Conservation (phyloP, 805 yeast species). For the Yamadazyma sp. region DNA sequence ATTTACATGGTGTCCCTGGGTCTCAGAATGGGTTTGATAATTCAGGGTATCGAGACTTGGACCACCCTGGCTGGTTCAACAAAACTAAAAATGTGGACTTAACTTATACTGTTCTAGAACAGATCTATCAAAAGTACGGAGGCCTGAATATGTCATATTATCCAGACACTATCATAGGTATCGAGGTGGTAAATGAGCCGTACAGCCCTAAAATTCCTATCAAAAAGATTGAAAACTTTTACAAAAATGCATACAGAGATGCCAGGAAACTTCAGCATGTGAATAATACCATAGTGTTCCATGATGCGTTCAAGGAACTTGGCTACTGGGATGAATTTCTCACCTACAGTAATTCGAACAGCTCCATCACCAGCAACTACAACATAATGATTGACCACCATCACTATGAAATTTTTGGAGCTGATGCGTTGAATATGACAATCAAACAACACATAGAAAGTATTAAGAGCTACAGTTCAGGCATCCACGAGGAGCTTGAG, state of each 20-base stretch:
- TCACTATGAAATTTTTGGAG: slow-evolving; percentile 38
- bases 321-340: slow-evolving; percentile 51
- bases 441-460: slow-evolving; percentile 31
- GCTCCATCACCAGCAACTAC: slow-evolving; percentile 22
- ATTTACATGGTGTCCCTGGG: slow-evolving; percentile 81
- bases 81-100: slow-evolving; percentile 25
- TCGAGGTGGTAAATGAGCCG: slow-evolving; percentile 44
- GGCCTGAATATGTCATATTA: slow-evolving; percentile 16
- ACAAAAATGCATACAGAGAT: slow-evolving; percentile 29
- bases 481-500: slow-evolving; percentile 37
- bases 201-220: slow-evolving; percentile 26
- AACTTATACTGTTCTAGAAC: slow-evolving; percentile 33
- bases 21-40: slow-evolving; percentile 89
- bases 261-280: slow-evolving; percentile 29
- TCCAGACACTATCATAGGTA: slow-evolving; percentile 37
- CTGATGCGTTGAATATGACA: slow-evolving; percentile 23
- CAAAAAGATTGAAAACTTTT: slow-evolving; percentile 26
- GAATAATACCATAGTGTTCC: slow-evolving; percentile 52
- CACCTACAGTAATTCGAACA: slow-evolving; percentile 8
- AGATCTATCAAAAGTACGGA: slow-evolving; percentile 38
- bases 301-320: slow-evolving; percentile 61
- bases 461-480: slow-evolving; percentile 31
- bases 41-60: slow-evolving; percentile 59
- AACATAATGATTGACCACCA: slow-evolving; percentile 43
- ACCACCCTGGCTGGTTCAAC: slow-evolving; percentile 38